Evolutionary conservation across 306 rosid species (phyloP).

Genomic region (Cajanus cajan): DNA sequence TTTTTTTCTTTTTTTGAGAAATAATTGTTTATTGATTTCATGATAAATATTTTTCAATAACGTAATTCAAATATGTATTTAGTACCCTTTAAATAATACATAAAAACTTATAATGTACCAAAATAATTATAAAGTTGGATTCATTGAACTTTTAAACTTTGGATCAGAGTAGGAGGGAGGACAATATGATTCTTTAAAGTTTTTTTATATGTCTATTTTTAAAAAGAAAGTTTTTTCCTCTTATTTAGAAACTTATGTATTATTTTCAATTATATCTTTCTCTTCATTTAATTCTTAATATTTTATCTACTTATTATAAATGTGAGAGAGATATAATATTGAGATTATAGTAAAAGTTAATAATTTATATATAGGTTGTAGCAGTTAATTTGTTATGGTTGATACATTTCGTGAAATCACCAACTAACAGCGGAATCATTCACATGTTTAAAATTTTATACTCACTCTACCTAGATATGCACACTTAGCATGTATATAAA

Average conservation of each 20-base stretch:
- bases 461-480: no score
- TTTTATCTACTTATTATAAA: background rate
- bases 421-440: no score
- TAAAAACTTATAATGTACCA: background rate
- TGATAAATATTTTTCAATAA: background rate
- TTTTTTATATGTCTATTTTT: background rate
- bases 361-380: no score
- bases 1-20: background rate
- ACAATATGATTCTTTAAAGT: background rate
- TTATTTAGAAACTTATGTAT: background rate
- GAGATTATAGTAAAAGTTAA: background rate
- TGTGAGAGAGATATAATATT: background rate
- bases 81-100: background rate
- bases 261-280: background rate
- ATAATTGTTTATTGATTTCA: no score
- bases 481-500: no score
- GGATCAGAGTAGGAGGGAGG: background rate
- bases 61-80: background rate
- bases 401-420: no score
- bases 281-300: background rate
- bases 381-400: no score
- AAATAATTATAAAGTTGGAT: background rate
- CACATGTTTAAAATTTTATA: no score
- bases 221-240: background rate
- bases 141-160: background rate